phyloP scores from a whole-genome alignment of 164 flowering plant species.

The Akebia trifoliata region DNA sequence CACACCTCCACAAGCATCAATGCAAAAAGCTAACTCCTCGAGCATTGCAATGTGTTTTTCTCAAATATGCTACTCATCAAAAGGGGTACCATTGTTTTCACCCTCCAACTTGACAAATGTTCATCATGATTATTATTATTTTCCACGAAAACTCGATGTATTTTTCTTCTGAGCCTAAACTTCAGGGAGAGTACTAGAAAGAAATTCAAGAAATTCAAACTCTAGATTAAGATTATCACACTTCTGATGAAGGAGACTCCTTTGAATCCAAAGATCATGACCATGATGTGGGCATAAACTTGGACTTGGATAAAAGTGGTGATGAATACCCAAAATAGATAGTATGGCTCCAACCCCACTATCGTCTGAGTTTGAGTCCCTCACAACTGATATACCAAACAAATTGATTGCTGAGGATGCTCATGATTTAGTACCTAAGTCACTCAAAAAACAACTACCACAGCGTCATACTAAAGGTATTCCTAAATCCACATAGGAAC shows the following conservation, averaged over 20 bases:
- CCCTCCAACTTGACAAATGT: not conserved
- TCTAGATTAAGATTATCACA: conserved; percentile 5
- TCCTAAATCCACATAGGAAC: conserved; percentile 13
- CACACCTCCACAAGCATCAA: too few relatives aligned
- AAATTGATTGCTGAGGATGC: not conserved
- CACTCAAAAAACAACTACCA: too few relatives aligned
- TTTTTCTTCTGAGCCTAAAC: conserved; percentile 2
- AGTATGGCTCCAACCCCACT: too few relatives aligned
- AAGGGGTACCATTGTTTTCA: too few relatives aligned
- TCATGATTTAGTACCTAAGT: not conserved
- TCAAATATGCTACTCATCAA: too few relatives aligned
- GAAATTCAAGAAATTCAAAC: conserved; percentile 5
- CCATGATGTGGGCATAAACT: too few relatives aligned
- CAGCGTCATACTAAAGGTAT: conserved; percentile 16
- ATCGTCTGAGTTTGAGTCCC: too few relatives aligned
- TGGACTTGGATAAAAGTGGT: too few relatives aligned
- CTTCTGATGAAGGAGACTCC: conserved; percentile 3
- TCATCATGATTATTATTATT: conserved; percentile 4
- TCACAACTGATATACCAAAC: not conserved
- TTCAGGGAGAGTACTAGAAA: conserved; percentile 17
- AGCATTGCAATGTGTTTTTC: too few relatives aligned
- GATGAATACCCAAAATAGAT: too few relatives aligned
- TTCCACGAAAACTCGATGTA: conserved; percentile 7
- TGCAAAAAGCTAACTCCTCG: too few relatives aligned
- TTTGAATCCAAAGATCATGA: conserved; percentile 13